A percentile compares a stretch with the other conserved stretches of the same genome.
These are phyloP conservation scores for Fusarium guadeloupense DNA, from an alignment of 2,329 filamentous ascomycete species.

Conservation along the genomic window DNA sequence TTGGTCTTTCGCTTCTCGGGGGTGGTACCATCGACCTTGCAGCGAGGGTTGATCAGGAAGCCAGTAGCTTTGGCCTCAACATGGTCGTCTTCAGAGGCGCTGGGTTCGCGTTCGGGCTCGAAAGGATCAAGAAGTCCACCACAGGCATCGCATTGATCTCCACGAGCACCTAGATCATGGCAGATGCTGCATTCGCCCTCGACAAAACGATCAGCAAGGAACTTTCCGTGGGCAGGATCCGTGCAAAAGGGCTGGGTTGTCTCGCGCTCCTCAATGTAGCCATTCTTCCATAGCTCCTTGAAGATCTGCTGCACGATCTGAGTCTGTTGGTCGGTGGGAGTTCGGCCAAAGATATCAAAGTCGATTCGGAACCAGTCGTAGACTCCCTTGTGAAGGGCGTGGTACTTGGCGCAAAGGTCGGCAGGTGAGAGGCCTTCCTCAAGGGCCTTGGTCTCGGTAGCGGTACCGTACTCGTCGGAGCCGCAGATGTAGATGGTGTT, in stretches of 20 bases:
- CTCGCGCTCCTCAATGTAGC: constrained; percentile 85
- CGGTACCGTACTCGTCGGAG: constrained; percentile 93
- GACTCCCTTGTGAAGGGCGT: constrained; percentile 86
- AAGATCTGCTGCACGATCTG: constrained; percentile 95
- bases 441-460: constrained; percentile 93
- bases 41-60: constrained; percentile 81
- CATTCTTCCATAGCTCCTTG: constrained; percentile 84
- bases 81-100: constrained; percentile 46
- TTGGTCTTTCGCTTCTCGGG: constrained; percentile 85
- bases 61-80: constrained; percentile 51
- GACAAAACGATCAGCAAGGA: constrained; percentile 87
- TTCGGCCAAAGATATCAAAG: constrained; percentile 95
- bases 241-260: constrained; percentile 89
- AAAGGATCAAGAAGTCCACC: constrained; percentile 76
- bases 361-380: constrained; percentile 97
- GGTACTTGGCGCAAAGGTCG: constrained; percentile 91
- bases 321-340: constrained; percentile 87
- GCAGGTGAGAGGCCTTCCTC: constrained; percentile 85
- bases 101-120: constrained; percentile 59
- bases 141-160: constrained; percentile 80
- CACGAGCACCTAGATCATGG: constrained; percentile 74
- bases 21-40: constrained; percentile 87
- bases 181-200: constrained; percentile 83
- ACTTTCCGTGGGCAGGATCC: constrained; percentile 72
- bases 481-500: constrained; percentile 88